Evolutionary conservation across 495 filamentous ascomycete genomes (phyloP).

Genomic region (Hyaloscypha variabilis): DNA sequence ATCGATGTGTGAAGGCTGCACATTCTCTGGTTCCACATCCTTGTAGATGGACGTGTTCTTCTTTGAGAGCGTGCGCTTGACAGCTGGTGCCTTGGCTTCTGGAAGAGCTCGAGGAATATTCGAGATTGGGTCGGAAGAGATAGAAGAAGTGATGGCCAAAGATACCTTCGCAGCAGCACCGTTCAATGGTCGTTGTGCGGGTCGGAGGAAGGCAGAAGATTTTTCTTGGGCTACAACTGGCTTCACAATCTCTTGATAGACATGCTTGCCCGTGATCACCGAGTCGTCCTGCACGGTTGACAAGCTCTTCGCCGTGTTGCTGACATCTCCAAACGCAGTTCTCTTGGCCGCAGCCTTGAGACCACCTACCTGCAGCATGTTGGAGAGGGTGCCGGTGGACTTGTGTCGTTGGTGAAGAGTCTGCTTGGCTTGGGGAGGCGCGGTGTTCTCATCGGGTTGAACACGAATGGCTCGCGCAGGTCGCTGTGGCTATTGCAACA

Average conservation of each 20-base stretch:
- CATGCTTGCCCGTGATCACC: slow-evolving; percentile 48
- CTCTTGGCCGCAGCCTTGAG: slow-evolving; percentile 73
- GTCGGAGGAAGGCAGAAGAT: slow-evolving; percentile 54
- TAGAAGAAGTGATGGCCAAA: slow-evolving; percentile 43
- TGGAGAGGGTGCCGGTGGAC: slow-evolving; percentile 70
- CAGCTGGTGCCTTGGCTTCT: slow-evolving; percentile 20
- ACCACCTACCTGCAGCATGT: slow-evolving; percentile 52
- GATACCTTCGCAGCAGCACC: slow-evolving; percentile 42
- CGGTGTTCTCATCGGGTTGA: slow-evolving; percentile 73
- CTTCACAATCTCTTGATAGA: slow-evolving; percentile 29
- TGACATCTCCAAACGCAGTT: slow-evolving; percentile 79
- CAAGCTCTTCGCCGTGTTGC: slow-evolving; percentile 63
- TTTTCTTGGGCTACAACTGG: slow-evolving; percentile 34
- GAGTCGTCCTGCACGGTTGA: slow-evolving; percentile 52
- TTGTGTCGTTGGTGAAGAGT: slow-evolving; percentile 79
- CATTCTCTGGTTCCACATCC: slow-evolving; percentile 47
- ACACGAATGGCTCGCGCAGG: slow-evolving; percentile 61
- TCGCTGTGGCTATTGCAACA: slow-evolving; percentile 71
- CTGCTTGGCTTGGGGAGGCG: slow-evolving; percentile 56
- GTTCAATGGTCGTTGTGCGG: slow-evolving; percentile 66
- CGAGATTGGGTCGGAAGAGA: slow-evolving; percentile 27
- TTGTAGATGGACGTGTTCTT: slow-evolving; percentile 68
- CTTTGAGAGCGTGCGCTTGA: slow-evolving; percentile 58
- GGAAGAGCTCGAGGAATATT: neutral
- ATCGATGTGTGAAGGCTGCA: slow-evolving; percentile 9